Evolutionary conservation across 1,284 basidiomycete genomes (phyloP).

Genomic region (Cutaneotrichosporon mucoides): DNA sequence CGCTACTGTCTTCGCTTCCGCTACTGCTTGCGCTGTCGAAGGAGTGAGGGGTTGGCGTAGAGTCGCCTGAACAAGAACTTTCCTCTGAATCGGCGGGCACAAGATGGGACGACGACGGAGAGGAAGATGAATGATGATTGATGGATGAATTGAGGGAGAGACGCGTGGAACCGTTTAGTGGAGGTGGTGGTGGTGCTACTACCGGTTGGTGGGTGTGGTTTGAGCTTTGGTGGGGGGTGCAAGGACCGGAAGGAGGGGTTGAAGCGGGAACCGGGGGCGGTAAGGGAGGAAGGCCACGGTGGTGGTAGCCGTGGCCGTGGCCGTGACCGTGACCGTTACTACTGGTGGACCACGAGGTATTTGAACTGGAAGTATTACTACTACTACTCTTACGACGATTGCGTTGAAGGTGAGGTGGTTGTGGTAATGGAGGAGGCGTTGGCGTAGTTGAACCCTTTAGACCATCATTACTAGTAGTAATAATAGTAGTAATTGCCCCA

Average conservation of each 20-base stretch:
- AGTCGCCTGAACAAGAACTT: not conserved
- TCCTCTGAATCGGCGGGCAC: not conserved
- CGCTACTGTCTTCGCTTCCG: not conserved
- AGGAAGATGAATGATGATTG: not conserved
- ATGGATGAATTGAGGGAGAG: not conserved
- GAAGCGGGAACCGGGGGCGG: too few species aligned
- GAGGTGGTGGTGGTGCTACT: not conserved
- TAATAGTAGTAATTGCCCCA: too few species aligned
- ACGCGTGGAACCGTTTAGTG: not conserved
- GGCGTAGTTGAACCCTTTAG: too few species aligned
- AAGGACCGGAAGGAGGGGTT: not conserved
- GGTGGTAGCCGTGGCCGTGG: too few species aligned
- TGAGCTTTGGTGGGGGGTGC: not conserved
- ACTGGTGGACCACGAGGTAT: too few species aligned
- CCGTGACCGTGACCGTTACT: too few species aligned
- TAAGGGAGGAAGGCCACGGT: too few species aligned
- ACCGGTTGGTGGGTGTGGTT: not conserved
- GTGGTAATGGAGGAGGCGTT: too few species aligned
- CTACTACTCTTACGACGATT: too few species aligned
- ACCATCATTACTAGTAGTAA: too few species aligned
- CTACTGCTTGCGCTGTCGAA: not conserved
- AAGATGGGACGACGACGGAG: not conserved
- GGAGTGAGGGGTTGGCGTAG: slow-evolving; percentile 2
- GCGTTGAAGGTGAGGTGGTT: too few species aligned
- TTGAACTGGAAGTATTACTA: too few species aligned